A percentile compares a stretch with the other conserved stretches of the same genome.
Conservation (phyloP, 495 filamentous ascomycete species). For the Ascodesmis nigricans region DNA sequence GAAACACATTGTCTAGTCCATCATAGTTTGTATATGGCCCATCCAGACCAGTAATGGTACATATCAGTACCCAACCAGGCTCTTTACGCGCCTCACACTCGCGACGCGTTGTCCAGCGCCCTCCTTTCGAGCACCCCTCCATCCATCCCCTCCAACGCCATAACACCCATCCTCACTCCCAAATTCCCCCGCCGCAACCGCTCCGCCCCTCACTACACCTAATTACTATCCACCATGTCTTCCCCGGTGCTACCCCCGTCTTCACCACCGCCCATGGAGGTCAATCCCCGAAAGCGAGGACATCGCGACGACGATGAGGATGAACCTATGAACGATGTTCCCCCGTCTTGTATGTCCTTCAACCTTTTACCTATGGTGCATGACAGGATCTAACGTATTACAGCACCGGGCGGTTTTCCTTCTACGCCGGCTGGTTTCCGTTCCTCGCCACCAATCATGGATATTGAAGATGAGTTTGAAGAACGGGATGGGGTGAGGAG, state of each 20-base stretch:
- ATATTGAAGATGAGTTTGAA: constrained; percentile 20
- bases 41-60: too few species aligned
- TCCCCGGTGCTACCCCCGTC: constrained; percentile 17
- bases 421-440: constrained; percentile 19
- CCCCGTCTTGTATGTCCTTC: not conserved
- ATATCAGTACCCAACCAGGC: too few species aligned
- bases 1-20: too few species aligned
- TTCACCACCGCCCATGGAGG: constrained; percentile 14
- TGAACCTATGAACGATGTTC: constrained; percentile 3
- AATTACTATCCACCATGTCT: constrained; percentile 11
- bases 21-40: too few species aligned
- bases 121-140: too few species aligned
- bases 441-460: constrained; percentile 19
- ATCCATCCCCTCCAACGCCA: too few species aligned
- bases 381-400: too few species aligned
- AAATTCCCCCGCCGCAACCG: not conserved
- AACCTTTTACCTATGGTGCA: not conserved
- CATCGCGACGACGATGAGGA: constrained; percentile 17
- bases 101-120: too few species aligned
- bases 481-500: constrained; percentile 11
- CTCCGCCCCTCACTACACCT: not conserved
- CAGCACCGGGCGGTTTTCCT: constrained; percentile 10
- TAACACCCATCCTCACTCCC: not conserved
- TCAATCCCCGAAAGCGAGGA: constrained; percentile 16
- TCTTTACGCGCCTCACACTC: constrained; percentile 7